Base-by-base conservation (phyloP, 2,329 filamentous ascomycete genomes). In the Lasiodiplodia theobromae region DNA sequence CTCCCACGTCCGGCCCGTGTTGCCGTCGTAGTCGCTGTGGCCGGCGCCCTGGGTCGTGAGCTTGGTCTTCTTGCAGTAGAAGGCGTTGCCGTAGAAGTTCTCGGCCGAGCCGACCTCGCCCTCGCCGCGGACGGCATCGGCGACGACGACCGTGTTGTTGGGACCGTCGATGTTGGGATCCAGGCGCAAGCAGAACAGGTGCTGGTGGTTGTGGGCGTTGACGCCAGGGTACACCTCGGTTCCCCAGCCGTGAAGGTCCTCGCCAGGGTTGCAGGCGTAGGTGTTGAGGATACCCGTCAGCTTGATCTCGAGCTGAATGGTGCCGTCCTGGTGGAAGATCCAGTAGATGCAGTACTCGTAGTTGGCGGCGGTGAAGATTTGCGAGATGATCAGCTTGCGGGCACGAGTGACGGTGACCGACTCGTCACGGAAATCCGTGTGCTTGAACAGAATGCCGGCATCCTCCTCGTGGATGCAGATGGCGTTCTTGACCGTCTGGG, bases 381-480 rank as follows among this genome's bases (percentile, higher is more conserved):
- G 94, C 72, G 93, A 94, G 72, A 97, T 86, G 76, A 97, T 86
- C 69, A 97, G 87, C 78, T 96, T 96, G 66, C 93, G 89, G 1
- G 90, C 93, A 31, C 94, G 90, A 0, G 94, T 97, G 4, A 97
- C 92, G 11, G 96, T 93, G 67, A 90, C 88, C 0, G 92, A 95
- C 53, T 96, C 91, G 76, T 97, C 94, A 47, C 94, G 88, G 87
- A 97, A 97, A 80, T 97, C 94, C 18, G 89, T 94, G 82, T 96
- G 93, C 82, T 97, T 97, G 87, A 96, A 97, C 0, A 97, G 84
- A 69, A 97, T 96, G 6, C 94, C 94, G 2, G 88, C 88, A 72
- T 97, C 94, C 82, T 97, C 94, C 79, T 97, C 94, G 80, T 97
- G 94, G 72, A 97, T 94, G 79, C 94, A 97, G 73, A 97, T 91